Evolutionary conservation across 176 grass and related monocot genomes (phyloP).

Genomic region (Bolboschoenus planiculmis): DNA sequence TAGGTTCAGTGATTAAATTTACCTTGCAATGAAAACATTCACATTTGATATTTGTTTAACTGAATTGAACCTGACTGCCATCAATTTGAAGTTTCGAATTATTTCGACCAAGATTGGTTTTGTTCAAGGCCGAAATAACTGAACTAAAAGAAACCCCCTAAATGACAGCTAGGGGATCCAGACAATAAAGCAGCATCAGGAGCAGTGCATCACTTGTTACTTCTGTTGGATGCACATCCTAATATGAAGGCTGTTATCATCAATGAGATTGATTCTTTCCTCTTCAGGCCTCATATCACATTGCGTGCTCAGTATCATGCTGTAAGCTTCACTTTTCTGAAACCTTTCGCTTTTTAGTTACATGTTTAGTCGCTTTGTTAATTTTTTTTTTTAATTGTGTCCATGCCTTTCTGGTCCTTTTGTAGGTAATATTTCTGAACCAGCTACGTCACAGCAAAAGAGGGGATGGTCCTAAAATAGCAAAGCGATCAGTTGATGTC

Average conservation of each 20-base stretch:
- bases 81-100: not conserved
- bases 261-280: conserved; percentile 91
- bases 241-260: conserved; percentile 99
- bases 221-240: conserved; percentile 69
- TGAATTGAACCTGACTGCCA: not conserved
- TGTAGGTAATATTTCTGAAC: conserved; percentile 91
- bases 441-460: conserved; percentile 70
- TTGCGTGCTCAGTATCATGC: conserved; percentile 88
- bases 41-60: not conserved
- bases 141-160: not conserved
- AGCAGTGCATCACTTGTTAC: conserved; percentile 75
- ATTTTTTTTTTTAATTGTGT: conserved; percentile 8
- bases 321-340: conserved; percentile 43
- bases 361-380: no score
- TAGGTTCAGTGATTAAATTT: not conserved
- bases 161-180: conserved; percentile 81
- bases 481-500: conserved; percentile 82
- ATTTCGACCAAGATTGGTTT: not conserved
- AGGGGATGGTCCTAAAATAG: conserved; percentile 85
- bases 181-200: conserved; percentile 85
- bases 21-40: not conserved
- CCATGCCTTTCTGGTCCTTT: not conserved
- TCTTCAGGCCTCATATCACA: conserved; percentile 87
- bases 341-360: not conserved
- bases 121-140: not conserved